Evolutionary conservation across 1,284 basidiomycete genomes (phyloP).

Genomic region (Malassezia caprae): DNA sequence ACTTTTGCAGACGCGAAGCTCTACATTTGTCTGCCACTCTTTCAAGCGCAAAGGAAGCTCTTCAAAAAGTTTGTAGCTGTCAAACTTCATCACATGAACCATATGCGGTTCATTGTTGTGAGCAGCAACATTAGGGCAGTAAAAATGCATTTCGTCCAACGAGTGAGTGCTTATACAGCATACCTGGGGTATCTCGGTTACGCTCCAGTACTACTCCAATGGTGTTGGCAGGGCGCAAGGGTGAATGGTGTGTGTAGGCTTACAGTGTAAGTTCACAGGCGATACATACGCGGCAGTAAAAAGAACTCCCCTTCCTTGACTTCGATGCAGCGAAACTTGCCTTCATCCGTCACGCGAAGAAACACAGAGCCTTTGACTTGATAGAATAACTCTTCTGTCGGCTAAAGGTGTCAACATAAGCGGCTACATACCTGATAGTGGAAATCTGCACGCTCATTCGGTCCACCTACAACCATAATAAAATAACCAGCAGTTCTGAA

Average conservation of each 20-base stretch:
- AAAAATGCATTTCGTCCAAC: constrained; percentile 83
- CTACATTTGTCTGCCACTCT: constrained; percentile 28
- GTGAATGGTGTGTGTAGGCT: constrained; percentile 84
- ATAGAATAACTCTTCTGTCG: constrained; percentile 46
- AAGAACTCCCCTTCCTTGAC: constrained; percentile 97
- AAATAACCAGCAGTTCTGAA: constrained; percentile 39
- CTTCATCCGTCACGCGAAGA: constrained; percentile 66
- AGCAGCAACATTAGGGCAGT: constrained; percentile 61
- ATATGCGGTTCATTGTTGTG: constrained; percentile 61
- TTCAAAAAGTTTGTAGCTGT: constrained; percentile 80
- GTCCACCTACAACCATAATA: constrained; percentile 45
- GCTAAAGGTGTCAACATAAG: constrained; percentile 11
- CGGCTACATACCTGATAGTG: constrained; percentile 26
- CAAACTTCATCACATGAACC: constrained; percentile 76
- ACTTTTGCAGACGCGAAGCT: constrained; percentile 24
- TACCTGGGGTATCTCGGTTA: constrained; percentile 52
- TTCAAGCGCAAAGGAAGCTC: constrained; percentile 82
- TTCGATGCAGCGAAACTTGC: constrained; percentile 71
- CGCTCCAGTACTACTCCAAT: constrained; percentile 90
- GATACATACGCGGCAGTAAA: constrained; percentile 57
- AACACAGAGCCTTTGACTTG: constrained; percentile 59
- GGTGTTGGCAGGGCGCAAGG: constrained; percentile 77
- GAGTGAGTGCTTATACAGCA: constrained; percentile 8
- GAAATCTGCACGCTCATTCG: constrained; percentile 43
- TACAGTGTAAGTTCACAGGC: constrained; percentile 34